These are phyloP conservation scores for Euphorbia corollata DNA, from an alignment of 441 rosid genomes.

Conservation along the genomic window DNA sequence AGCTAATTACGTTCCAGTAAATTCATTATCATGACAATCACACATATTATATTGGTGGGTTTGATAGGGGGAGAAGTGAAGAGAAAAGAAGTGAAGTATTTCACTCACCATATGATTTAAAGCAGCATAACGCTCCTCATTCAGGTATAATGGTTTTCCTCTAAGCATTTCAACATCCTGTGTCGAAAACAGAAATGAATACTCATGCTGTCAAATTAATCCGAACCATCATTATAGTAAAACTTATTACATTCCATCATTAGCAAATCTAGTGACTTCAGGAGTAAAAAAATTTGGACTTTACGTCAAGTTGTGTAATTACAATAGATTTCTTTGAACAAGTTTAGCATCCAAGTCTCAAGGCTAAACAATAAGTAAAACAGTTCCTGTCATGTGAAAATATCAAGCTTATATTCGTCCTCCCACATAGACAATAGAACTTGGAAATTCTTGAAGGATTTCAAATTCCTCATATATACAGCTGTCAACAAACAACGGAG, in stretches of 20 bases:
- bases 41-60: not conserved
- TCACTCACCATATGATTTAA: slow-evolving; percentile 63
- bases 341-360: not conserved
- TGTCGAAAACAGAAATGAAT: slow-evolving; percentile 13
- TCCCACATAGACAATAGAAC: not conserved
- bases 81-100: not conserved
- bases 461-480: not conserved
- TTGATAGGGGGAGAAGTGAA: not conserved
- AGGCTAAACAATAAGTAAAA: not conserved
- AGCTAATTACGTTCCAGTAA: not conserved
- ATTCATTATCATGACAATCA: not conserved
- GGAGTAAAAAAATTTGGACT: not conserved
- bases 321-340: not conserved
- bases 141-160: slow-evolving; percentile 88
- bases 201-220: not conserved
- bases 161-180: slow-evolving; percentile 73
- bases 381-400: not conserved
- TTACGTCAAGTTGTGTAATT: not conserved
- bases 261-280: not conserved
- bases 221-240: not conserved
- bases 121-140: slow-evolving; percentile 92
- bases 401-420: not conserved
- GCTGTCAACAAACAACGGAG: not conserved
- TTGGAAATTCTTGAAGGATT: not conserved
- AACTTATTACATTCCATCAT: not conserved